Base-by-base conservation (phyloP, 352 stramenopile species). In the Phytopythium mirpurense region DNA sequence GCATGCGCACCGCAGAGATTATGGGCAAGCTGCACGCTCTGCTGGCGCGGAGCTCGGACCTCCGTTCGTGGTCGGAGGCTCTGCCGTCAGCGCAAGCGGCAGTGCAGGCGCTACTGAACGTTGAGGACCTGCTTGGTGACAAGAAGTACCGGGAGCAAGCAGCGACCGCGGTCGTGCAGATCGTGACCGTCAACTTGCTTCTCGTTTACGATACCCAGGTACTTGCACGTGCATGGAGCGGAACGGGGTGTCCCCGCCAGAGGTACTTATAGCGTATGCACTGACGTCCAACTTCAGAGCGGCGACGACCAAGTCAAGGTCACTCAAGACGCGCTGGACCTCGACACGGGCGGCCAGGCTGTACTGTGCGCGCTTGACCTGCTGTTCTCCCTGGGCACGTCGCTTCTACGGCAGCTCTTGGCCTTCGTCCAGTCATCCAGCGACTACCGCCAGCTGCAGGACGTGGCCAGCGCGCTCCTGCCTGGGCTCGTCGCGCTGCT, bases 401-500 rank as follows among this genome's bases (percentile, higher is more conserved):
- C 16, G 14, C 46, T 24, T 43, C 32, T 35, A 2, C 26, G 21
- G 38, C n/a, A 38, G 37, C 31, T 46, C 19, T 29, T 16, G 5
- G 38, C 40, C 14, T 46, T 42, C 19, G 8, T 47, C 9, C 19
- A 9, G 5, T 19, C 43, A 2, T 27, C 36, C 11, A 52, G 29
- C 10, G 46, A 52, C 21, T 40, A 52, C 29, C 31, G 21, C 5
- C 46, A 52, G 32, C 5, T 42, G 46, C 27, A 40, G 29, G 31
- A 18, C 18, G 60, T 81, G 14, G 41, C 60, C n/a, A 71, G 80
- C 29, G 58, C 63, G 36, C 34, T 80, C 18, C 47, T 82, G 36
- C 67, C 74, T 19, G 51, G 68, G 15, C 45, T 79, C 23, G 83
- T 56, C 31, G 49, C 70, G 23, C 72, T 59, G 14, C 35, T 81